Conservation (phyloP, 371 early-diverging fungal species). For the Apophysomyces elegans region DNA sequence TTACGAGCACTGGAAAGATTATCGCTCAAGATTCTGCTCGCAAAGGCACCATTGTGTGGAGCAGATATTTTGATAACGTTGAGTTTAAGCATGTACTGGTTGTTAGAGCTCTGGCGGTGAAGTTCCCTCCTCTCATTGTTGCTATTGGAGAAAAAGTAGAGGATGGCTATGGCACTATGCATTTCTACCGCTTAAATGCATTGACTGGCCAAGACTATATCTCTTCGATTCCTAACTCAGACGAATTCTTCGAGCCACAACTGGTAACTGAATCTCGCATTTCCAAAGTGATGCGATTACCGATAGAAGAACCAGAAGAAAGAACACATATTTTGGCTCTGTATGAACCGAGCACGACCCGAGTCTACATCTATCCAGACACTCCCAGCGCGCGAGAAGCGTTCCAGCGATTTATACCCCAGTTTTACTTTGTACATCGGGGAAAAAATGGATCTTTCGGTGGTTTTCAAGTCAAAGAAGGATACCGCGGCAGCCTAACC, state of each 20-base stretch:
- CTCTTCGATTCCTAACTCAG: slow-evolving; percentile 34
- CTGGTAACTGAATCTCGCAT: slow-evolving; percentile 53
- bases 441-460: slow-evolving; percentile 38
- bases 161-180: slow-evolving; percentile 46
- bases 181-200: slow-evolving; percentile 70
- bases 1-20: slow-evolving; percentile 77
- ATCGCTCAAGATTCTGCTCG: slow-evolving; percentile 80
- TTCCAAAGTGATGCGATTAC: slow-evolving; percentile 60
- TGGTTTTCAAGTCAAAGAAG: slow-evolving; percentile 57
- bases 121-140: slow-evolving; percentile 79
- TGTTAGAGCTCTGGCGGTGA: slow-evolving; percentile 68
- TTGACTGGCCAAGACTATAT: slow-evolving; percentile 70
- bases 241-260: slow-evolving; percentile 57
- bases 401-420: slow-evolving; percentile 49
- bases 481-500: slow-evolving; percentile 57
- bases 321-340: slow-evolving; percentile 65
- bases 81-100: slow-evolving; percentile 59
- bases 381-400: slow-evolving; percentile 52
- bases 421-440: slow-evolving; percentile 63
- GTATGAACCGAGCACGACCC: slow-evolving; percentile 62
- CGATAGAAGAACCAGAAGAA: slow-evolving; percentile 73
- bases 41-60: slow-evolving; percentile 81
- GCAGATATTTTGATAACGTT: slow-evolving; percentile 45
- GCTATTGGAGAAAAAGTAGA: slow-evolving; percentile 54
- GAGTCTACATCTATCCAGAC: slow-evolving; percentile 67